phyloP scores from a whole-genome alignment of 345 rosid species.

The Boechera divaricarpa region DNA sequence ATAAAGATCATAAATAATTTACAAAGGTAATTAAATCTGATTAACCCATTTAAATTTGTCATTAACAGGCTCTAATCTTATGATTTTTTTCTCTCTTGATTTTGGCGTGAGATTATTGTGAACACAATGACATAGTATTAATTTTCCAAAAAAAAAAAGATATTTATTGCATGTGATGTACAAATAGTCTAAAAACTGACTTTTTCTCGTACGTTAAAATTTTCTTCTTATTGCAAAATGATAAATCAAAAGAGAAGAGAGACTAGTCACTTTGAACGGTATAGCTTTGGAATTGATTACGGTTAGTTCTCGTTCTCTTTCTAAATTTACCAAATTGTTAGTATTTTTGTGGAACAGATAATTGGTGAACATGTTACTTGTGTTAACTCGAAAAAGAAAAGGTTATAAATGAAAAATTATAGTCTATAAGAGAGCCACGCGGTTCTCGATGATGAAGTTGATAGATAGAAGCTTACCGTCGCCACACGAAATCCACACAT shows the following conservation, averaged over 20 bases:
- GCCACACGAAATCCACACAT: constrained; percentile 27
- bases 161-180: not conserved
- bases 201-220: not conserved
- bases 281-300: constrained; percentile 15
- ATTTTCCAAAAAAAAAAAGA: not conserved
- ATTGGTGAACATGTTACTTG: constrained; percentile 38
- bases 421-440: constrained; percentile 20
- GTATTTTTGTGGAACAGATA: constrained; percentile 19
- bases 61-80: not conserved
- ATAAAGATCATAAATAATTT: too few relatives aligned
- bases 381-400: constrained; percentile 32
- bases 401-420: not conserved
- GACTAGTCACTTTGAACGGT: constrained; percentile 22
- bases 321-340: constrained; percentile 37
- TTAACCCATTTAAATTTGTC: not conserved
- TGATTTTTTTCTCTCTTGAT: not conserved
- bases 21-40: not conserved
- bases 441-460: constrained; percentile 23
- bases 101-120: not conserved
- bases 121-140: not conserved
- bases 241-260: constrained; percentile 4
- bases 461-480: not conserved
- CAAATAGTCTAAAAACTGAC: not conserved
- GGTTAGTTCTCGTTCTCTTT: constrained; percentile 41
- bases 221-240: constrained; percentile 25